Conservation (phyloP, 2,329 filamentous ascomycete genomes). For the Aspergillus unguis region DNA sequence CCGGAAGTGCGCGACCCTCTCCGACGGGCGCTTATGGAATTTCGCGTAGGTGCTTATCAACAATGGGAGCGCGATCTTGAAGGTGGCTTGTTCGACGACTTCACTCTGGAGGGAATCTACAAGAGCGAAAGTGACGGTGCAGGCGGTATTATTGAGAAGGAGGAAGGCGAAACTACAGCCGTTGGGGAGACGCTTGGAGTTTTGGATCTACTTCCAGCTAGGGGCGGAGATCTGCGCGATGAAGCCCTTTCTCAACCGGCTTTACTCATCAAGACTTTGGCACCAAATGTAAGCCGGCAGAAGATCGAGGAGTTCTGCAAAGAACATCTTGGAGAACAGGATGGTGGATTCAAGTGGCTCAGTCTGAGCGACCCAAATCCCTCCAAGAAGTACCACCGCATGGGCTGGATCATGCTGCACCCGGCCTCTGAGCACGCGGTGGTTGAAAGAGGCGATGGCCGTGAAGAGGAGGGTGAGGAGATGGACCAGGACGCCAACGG, state of each 20-base stretch:
- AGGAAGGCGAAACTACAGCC: conserved; percentile 89
- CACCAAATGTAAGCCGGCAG: conserved; percentile 87
- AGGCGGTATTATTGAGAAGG: conserved; percentile 83
- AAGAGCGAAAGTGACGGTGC: conserved; percentile 88
- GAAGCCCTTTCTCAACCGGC: conserved; percentile 86
- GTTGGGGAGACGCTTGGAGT: conserved; percentile 91
- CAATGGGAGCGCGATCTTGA: conserved; percentile 90
- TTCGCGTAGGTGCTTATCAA: conserved; percentile 71
- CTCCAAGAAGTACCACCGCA: conserved; percentile 92
- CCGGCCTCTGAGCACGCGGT: conserved; percentile 66
- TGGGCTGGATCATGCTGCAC: conserved; percentile 97
- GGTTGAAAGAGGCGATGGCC: conserved; percentile 68
- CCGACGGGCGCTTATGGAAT: conserved; percentile 71
- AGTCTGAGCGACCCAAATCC: conserved; percentile 96
- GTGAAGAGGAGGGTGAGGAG: conserved; percentile 62
- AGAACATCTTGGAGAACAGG: conserved; percentile 84
- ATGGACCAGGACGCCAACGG: conserved; percentile 31
- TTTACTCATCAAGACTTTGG: conserved; percentile 95
- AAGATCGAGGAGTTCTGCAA: conserved; percentile 94
- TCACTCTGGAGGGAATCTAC: conserved; percentile 87
- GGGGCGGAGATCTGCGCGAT: conserved; percentile 82
- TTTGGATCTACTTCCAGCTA: conserved; percentile 79
- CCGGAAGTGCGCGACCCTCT: conserved; percentile 75
- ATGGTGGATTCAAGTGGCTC: conserved; percentile 92
- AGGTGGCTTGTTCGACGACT: conserved; percentile 84